phyloP scores from a whole-genome alignment of 345 rosid species.

The Citrus glauca region DNA sequence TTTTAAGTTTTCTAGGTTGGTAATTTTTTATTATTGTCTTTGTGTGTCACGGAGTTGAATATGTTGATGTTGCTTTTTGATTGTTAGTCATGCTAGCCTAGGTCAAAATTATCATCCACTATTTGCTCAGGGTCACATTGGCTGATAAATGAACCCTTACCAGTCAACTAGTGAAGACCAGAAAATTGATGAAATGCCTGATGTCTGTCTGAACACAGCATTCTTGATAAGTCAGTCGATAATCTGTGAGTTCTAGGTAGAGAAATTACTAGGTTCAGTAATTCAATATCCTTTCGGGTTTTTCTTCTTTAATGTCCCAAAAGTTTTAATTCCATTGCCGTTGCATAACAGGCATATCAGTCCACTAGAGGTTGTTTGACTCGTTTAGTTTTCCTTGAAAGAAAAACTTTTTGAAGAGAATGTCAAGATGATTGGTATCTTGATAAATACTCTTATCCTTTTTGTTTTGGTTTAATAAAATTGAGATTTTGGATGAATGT shows the following conservation, averaged over 20 bases:
- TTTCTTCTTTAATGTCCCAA: background rate
- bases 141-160: background rate
- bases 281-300: background rate
- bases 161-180: background rate
- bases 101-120: background rate
- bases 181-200: background rate
- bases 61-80: background rate
- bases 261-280: background rate
- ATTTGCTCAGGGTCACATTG: background rate
- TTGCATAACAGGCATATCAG: background rate
- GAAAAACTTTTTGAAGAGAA: background rate
- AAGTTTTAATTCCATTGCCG: background rate
- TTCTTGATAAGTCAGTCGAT: background rate
- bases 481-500: background rate
- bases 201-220: background rate
- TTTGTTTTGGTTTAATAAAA: background rate
- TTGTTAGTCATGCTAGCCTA: background rate
- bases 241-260: background rate
- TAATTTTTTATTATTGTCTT: background rate
- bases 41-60: background rate
- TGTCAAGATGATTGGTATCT: background rate
- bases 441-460: background rate
- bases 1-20: background rate
- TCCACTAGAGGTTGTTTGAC: background rate
- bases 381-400: background rate